These are phyloP conservation scores for Xerocomellus dryophilus DNA, from an alignment of 768 basidiomycete species.

Conservation along the genomic window DNA sequence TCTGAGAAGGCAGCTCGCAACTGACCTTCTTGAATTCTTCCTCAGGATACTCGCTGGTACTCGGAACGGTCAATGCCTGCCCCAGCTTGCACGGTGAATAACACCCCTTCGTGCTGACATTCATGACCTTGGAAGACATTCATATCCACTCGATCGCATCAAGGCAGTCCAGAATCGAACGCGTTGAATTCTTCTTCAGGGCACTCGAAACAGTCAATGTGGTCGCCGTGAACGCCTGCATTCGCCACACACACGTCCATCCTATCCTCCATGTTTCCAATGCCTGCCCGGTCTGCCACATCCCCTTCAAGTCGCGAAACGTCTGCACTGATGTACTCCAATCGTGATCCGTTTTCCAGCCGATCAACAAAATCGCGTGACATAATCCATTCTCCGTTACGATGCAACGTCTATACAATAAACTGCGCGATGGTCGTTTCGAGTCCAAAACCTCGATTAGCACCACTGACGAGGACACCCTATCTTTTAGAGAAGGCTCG, in stretches of 20 bases:
- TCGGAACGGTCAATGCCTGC: too few species aligned
- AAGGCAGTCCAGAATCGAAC: background rate
- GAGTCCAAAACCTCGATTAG: background rate
- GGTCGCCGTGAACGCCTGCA: too few species aligned
- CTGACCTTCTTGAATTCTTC: background rate
- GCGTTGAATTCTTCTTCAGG: background rate
- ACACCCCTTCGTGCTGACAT: background rate
- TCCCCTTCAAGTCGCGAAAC: too few species aligned
- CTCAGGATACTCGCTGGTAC: too few species aligned
- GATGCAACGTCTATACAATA: background rate
- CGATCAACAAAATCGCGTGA: background rate
- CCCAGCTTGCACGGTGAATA: background rate
- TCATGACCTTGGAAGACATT: background rate
- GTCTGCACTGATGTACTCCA: too few species aligned
- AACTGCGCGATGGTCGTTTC: background rate
- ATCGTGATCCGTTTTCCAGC: too few species aligned
- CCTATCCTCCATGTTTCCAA: too few species aligned
- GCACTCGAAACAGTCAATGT: too few species aligned
- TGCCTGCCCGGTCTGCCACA: too few species aligned
- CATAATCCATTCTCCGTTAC: background rate
- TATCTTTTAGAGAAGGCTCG: background rate
- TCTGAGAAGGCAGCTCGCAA: background rate
- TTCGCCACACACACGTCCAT: too few species aligned
- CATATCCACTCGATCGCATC: background rate
- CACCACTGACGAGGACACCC: background rate